Conservation (phyloP, 2,329 filamentous ascomycete genomes). For the Aspergillus sp. region DNA sequence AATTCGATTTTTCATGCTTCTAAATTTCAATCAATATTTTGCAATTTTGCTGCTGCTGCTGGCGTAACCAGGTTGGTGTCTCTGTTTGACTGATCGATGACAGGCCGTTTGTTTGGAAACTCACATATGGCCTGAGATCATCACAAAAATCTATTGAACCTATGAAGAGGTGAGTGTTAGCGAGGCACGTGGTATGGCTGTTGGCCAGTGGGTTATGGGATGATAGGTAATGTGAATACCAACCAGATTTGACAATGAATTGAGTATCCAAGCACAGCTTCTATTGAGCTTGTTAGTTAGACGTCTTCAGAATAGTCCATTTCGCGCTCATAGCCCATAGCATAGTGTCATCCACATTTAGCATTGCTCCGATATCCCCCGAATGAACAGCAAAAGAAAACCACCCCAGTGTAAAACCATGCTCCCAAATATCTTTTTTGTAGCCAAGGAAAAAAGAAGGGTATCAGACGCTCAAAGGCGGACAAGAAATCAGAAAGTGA, state of each 20-base stretch:
- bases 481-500: not conserved
- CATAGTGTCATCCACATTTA: not conserved
- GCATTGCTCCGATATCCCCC: not conserved
- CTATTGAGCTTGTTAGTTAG: not conserved
- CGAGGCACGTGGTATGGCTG: not conserved
- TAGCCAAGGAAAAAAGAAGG: not conserved
- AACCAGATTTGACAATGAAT: not conserved
- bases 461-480: slow-evolving; percentile 9
- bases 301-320: not conserved
- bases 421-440: not conserved
- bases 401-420: not conserved
- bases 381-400: not conserved
- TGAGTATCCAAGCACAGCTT: not conserved
- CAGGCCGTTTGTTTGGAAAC: too few species aligned
- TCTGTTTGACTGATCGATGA: not conserved
- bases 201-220: not conserved
- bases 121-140: too few species aligned
- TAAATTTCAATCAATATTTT: slow-evolving; percentile 14
- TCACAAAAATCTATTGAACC: too few species aligned
- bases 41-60: slow-evolving; percentile 9
- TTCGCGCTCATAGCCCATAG: not conserved
- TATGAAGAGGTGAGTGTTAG: not conserved
- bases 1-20: slow-evolving; percentile 21
- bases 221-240: not conserved
- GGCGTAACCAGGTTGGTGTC: slow-evolving; percentile 3